phyloP scores from a whole-genome alignment of 805 yeast species.

The Clavispora fructus region DNA sequence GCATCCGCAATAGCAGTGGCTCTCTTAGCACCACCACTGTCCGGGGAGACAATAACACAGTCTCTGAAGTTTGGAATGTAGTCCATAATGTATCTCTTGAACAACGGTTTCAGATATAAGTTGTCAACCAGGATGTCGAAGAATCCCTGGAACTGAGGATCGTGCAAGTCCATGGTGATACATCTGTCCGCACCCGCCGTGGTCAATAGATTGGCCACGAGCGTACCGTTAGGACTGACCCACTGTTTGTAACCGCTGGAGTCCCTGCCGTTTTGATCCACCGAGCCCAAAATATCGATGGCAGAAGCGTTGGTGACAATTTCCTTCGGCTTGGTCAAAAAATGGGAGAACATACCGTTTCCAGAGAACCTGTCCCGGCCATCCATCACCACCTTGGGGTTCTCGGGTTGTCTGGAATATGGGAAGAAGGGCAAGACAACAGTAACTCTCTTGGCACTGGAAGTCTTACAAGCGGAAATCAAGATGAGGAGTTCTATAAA shows the following conservation, averaged over 20 bases:
- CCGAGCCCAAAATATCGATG: conserved; percentile 24
- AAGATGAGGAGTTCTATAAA: conserved; percentile 77
- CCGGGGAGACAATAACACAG: conserved; percentile 93
- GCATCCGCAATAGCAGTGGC: conserved; percentile 94
- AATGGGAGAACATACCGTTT: conserved; percentile 8
- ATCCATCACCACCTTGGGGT: conserved; percentile 42
- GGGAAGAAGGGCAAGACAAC: conserved; percentile 93
- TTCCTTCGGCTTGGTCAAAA: conserved; percentile 17
- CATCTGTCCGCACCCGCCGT: conserved; percentile 96
- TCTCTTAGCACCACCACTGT: conserved; percentile 98
- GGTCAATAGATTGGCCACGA: conserved; percentile 80
- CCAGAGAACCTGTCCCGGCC: conserved; percentile 8
- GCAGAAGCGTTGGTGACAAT: conserved; percentile 31
- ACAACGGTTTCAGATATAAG: conserved; percentile 78
- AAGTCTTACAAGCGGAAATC: conserved; percentile 89
- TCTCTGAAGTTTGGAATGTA: conserved; percentile 74
- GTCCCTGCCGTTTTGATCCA: conserved; percentile 35
- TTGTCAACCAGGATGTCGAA: conserved; percentile 96
- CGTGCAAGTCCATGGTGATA: conserved; percentile 97
- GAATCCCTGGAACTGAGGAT: conserved; percentile 96
- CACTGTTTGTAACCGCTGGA: conserved; percentile 82
- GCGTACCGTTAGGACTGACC: conserved; percentile 93
- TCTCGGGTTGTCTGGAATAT: conserved; percentile 92
- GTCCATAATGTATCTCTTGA: conserved; percentile 77
- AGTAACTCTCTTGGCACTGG: conserved; percentile 83